phyloP scores from a whole-genome alignment of 1,284 basidiomycete species.

The Schizophyllum commune region DNA sequence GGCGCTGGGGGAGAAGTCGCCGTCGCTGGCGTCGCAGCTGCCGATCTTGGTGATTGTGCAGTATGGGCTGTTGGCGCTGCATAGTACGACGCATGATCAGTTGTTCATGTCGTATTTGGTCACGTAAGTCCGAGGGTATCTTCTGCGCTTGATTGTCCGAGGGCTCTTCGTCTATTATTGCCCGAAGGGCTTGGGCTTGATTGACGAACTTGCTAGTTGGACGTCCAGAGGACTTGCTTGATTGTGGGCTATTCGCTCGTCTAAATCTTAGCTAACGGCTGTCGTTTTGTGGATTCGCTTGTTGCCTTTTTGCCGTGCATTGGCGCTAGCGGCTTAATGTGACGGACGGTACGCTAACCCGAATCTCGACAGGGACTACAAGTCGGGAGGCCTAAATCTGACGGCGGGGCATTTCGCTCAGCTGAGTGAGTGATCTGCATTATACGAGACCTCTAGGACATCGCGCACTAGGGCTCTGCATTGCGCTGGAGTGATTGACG shows the following conservation, averaged over 20 bases:
- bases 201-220: too few species aligned
- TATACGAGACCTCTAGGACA: too few species aligned
- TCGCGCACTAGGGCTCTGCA: neutral
- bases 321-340: too few species aligned
- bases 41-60: slow-evolving; percentile 69
- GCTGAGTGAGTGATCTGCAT: slow-evolving; percentile 43
- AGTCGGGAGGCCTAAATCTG: slow-evolving; percentile 65
- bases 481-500: neutral
- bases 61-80: slow-evolving; percentile 72
- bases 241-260: too few species aligned
- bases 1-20: slow-evolving; percentile 38
- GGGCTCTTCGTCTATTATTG: too few species aligned
- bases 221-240: neutral
- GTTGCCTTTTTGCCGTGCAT: too few species aligned
- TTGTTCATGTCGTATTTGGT: slow-evolving; percentile 79
- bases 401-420: slow-evolving; percentile 79
- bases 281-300: too few species aligned
- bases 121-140: slow-evolving; percentile 43
- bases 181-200: too few species aligned
- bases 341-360: too few species aligned
- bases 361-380: slow-evolving; percentile 45
- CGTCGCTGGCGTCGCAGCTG: slow-evolving; percentile 56
- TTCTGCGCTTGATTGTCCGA: slow-evolving; percentile 7
- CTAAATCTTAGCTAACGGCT: too few species aligned
- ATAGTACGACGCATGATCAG: slow-evolving; percentile 81